A percentile compares a stretch with the other conserved stretches of the same genome.
These are phyloP conservation scores for Rubia tinctorum DNA, from an alignment of 305 asterid species.

Conservation along the genomic window DNA sequence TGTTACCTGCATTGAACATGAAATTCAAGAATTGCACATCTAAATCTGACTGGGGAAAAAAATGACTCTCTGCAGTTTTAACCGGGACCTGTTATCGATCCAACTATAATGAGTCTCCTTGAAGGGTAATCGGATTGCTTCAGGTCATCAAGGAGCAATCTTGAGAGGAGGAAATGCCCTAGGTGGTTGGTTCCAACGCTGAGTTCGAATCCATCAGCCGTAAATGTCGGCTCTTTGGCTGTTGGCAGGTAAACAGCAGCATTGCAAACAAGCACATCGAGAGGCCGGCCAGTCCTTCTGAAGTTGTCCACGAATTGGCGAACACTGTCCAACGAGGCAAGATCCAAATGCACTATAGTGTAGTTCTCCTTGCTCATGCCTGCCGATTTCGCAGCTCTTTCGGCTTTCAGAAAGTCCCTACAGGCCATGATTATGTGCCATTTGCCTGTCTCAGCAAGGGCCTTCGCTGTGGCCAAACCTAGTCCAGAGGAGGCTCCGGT, in stretches of 20 bases:
- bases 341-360: conserved; percentile 87
- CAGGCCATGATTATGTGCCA: conserved; percentile 97
- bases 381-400: conserved; percentile 70
- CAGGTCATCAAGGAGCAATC: conserved; percentile 77
- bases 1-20: conserved; percentile 58
- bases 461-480: conserved; percentile 91
- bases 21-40: background rate
- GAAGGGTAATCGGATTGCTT: conserved; percentile 64
- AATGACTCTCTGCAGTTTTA: too few relatives aligned
- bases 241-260: conserved; percentile 93
- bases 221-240: conserved; percentile 80
- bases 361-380: conserved; percentile 81
- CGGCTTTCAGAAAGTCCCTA: conserved; percentile 90
- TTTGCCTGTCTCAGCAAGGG: conserved; percentile 86
- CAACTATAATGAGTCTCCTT: conserved; percentile 84
- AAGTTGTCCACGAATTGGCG: conserved; percentile 82
- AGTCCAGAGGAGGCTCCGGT: conserved; percentile 94
- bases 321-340: conserved; percentile 89
- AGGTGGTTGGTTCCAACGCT: conserved; percentile 93
- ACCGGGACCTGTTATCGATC: conserved; percentile 84
- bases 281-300: conserved; percentile 63
- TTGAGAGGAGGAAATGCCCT: conserved; percentile 78
- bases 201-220: conserved; percentile 89
- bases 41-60: too few relatives aligned
- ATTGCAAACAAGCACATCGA: conserved; percentile 84